Conservation (phyloP, 2,329 filamentous ascomycete species). For the Fusarium marasasianum region DNA sequence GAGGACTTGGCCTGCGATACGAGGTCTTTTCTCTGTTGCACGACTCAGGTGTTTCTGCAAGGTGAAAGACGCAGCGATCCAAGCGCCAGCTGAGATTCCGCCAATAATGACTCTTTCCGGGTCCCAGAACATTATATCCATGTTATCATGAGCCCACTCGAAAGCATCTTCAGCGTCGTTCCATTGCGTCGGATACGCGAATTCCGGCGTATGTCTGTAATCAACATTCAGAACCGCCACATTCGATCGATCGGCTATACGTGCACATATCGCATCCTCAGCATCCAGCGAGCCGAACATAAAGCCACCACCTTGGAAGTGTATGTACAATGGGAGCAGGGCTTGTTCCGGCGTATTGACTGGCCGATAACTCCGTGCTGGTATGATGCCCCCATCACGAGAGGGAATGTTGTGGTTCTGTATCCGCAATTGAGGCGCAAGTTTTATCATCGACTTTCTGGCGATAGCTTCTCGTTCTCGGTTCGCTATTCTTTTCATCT, state of each 20-base stretch:
- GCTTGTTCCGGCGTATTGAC: rapidly evolving
- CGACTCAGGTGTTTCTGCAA: neutral
- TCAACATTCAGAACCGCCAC: neutral
- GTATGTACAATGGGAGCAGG: neutral
- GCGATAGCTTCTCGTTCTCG: slow-evolving; percentile 1
- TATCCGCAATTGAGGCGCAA: neutral
- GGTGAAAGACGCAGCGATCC: neutral
- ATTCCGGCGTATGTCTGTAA: slow-evolving; percentile 7
- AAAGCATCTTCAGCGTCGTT: slow-evolving; percentile 9
- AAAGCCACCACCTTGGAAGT: slow-evolving; percentile 12
- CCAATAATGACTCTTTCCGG: neutral
- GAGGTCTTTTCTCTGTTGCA: neutral
- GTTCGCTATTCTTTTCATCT: neutral
- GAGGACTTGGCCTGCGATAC: neutral
- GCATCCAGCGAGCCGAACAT: slow-evolving; percentile 6
- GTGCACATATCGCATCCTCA: slow-evolving; percentile 7
- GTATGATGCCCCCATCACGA: neutral
- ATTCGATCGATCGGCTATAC: neutral
- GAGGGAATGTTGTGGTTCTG: neutral
- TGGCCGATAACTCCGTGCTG: neutral
- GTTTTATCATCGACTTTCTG: neutral
- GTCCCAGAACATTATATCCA: neutral
- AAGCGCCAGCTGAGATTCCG: slow-evolving; percentile 6
- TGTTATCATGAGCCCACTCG: slow-evolving; percentile 1
- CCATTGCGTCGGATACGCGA: neutral